Conservation (phyloP, 2,329 filamentous ascomycete genomes). For the Clarireedia monteithiana region DNA sequence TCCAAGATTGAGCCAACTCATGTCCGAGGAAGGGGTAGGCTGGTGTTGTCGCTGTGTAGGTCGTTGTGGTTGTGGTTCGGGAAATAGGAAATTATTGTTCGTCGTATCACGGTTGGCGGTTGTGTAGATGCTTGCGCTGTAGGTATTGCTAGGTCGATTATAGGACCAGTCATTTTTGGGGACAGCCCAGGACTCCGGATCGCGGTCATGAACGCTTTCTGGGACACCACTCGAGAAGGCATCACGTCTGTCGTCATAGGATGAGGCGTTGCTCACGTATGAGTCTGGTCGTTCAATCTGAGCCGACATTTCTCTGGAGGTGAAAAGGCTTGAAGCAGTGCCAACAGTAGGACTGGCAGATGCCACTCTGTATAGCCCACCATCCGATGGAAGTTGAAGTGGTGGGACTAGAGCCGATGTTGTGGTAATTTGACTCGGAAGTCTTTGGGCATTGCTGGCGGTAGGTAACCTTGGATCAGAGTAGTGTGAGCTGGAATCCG, state of each 20-base stretch:
- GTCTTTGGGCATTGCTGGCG: slow-evolving; percentile 36
- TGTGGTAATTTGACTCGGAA: slow-evolving; percentile 45
- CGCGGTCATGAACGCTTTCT: slow-evolving; percentile 41
- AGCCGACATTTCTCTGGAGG: slow-evolving; percentile 51
- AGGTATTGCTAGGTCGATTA: slow-evolving; percentile 46
- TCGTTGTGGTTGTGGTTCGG: slow-evolving; percentile 15
- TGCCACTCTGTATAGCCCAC: slow-evolving; percentile 51
- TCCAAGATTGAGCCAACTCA: slow-evolving; percentile 75
- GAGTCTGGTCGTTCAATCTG: slow-evolving; percentile 52
- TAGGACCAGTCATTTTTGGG: slow-evolving; percentile 38
- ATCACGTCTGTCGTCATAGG: slow-evolving; percentile 28
- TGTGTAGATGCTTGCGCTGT: slow-evolving; percentile 39
- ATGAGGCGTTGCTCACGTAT: slow-evolving; percentile 22
- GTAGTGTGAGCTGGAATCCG: slow-evolving; percentile 45
- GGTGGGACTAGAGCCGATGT: slow-evolving; percentile 66
- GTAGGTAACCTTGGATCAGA: slow-evolving; percentile 33
- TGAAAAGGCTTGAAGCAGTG: slow-evolving; percentile 38
- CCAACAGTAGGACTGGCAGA: slow-evolving; percentile 64
- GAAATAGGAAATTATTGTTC: slow-evolving; percentile 18
- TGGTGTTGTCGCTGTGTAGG: slow-evolving; percentile 8
- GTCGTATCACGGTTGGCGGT: slow-evolving; percentile 32
- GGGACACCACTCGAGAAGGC: slow-evolving; percentile 60
- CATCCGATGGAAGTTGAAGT: slow-evolving; percentile 46
- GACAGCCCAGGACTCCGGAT: slow-evolving; percentile 27
- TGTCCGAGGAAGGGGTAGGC: slow-evolving; percentile 41